Percentiles rank a stretch among this genome's conserved stretches.
Evolutionary conservation across 1,139 yeast species (phyloP).

Genomic region (Magnusiomyces paraingens): DNA sequence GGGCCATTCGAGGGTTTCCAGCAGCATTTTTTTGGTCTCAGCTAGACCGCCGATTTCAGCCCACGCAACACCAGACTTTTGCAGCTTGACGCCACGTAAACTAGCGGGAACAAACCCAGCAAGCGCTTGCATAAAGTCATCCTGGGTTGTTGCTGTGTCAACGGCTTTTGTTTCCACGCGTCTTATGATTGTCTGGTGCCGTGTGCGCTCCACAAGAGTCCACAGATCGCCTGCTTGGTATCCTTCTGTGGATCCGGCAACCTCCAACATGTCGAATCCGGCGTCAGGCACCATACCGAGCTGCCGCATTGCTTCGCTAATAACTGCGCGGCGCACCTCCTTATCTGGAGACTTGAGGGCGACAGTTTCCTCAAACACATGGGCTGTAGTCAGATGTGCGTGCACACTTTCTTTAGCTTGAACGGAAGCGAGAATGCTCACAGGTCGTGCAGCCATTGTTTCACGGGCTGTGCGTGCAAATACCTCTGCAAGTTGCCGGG

Average conservation of each 20-base stretch:
- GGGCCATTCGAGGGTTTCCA: slow-evolving; percentile 96
- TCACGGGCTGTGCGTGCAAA: slow-evolving; percentile 37
- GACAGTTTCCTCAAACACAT: slow-evolving; percentile 59
- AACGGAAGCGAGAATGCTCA: slow-evolving; percentile 53
- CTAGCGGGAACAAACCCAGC: slow-evolving; percentile 72
- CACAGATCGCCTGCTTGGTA: slow-evolving; percentile 78
- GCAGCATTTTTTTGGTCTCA: slow-evolving; percentile 65
- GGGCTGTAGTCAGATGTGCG: slow-evolving; percentile 55
- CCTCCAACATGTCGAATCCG: slow-evolving; percentile 56
- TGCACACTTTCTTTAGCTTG: slow-evolving; percentile 63
- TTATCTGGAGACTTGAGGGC: slow-evolving; percentile 68
- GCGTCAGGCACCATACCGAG: slow-evolving; percentile 32
- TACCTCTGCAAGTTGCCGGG: slow-evolving; percentile 52
- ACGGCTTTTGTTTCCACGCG: slow-evolving; percentile 18
- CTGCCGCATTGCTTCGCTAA: slow-evolving; percentile 42
- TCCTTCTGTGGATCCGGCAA: slow-evolving; percentile 79
- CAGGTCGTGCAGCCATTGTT: slow-evolving; percentile 39
- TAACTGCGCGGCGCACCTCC: slow-evolving; percentile 47
- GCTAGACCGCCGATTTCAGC: slow-evolving; percentile 80
- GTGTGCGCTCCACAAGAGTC: slow-evolving; percentile 65
- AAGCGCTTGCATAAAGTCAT: slow-evolving; percentile 51
- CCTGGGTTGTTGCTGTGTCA: slow-evolving; percentile 8
- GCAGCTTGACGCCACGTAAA: slow-evolving; percentile 78
- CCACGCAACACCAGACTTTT: slow-evolving; percentile 75
- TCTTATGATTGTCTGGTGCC: slow-evolving; percentile 41